Conservation (phyloP, 2,329 filamentous ascomycete species). For the Aureobasidium sp. region DNA sequence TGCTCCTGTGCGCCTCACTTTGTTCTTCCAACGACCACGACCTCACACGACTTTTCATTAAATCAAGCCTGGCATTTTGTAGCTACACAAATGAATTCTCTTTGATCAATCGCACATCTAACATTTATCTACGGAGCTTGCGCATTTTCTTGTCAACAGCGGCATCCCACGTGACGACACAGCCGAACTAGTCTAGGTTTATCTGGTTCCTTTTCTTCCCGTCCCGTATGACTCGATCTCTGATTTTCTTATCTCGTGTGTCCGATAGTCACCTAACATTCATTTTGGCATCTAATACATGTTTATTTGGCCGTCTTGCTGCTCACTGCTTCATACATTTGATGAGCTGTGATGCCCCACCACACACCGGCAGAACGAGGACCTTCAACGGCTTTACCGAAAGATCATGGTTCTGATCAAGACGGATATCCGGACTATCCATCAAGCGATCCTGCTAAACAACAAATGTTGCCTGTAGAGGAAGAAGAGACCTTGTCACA, state of each 20-base stretch:
- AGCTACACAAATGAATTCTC: neutral
- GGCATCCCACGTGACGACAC: neutral
- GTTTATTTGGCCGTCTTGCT: too few species aligned
- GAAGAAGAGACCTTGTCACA: slow-evolving; percentile 19
- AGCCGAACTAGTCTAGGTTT: slow-evolving; percentile 4
- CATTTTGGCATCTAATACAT: too few species aligned
- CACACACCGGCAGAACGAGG: neutral
- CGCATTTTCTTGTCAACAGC: neutral
- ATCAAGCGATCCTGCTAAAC: neutral
- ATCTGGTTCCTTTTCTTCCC: slow-evolving; percentile 2
- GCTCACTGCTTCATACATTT: neutral
- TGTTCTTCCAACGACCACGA: neutral
- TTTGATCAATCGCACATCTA: neutral
- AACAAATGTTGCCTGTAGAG: slow-evolving; percentile 1
- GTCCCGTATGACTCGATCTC: neutral
- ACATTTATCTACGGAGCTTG: neutral
- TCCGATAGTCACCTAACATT: neutral
- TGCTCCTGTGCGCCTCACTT: neutral
- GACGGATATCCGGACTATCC: neutral
- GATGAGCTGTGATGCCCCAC: neutral
- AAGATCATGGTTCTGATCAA: neutral
- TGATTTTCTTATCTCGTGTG: neutral
- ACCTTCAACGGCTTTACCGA: neutral
- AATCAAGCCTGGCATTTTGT: neutral
- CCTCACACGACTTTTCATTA: neutral